Evolutionary conservation across 768 basidiomycete species (phyloP).

Genomic region (Saitozyma podzolica): DNA sequence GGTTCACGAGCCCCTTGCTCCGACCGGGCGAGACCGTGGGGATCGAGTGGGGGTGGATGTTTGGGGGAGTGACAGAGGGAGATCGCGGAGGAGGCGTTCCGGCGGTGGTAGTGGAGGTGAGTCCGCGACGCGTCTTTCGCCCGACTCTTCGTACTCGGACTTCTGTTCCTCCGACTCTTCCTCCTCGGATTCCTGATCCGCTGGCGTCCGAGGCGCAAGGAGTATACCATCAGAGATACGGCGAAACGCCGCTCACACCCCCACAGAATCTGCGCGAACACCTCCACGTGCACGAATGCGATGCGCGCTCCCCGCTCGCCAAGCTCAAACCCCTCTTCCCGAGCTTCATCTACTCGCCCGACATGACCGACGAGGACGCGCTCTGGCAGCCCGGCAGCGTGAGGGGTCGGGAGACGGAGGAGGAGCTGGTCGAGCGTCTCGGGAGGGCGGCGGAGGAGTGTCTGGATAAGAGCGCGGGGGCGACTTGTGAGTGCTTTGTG

Average conservation of each 20-base stretch:
- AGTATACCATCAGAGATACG: too few relatives aligned
- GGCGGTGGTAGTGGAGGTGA: constrained; percentile 29
- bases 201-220: not conserved
- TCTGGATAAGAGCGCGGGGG: constrained; percentile 9
- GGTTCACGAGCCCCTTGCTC: constrained; percentile 25
- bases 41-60: constrained; percentile 31
- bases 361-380: constrained; percentile 16
- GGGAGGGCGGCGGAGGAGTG: constrained; percentile 22
- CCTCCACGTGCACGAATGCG: constrained; percentile 29
- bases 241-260: too few relatives aligned
- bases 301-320: constrained; percentile 10
- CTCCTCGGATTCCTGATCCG: not conserved
- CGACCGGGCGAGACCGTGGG: constrained; percentile 28
- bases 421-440: constrained; percentile 22
- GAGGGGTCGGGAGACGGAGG: constrained; percentile 26
- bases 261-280: constrained; percentile 34
- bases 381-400: constrained; percentile 17
- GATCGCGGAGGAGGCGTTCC: constrained; percentile 17
- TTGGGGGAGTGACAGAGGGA: constrained; percentile 4
- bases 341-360: constrained; percentile 17
- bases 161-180: too few relatives aligned
- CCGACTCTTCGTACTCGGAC: too few relatives aligned
- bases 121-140: constrained; percentile 3
- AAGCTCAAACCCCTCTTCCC: constrained; percentile 20
- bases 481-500: constrained; percentile 22